A percentile compares a stretch with the other conserved stretches of the same genome.
phyloP scores from a whole-genome alignment of 169 alveolate genomes.

The Plasmodium berghei region DNA sequence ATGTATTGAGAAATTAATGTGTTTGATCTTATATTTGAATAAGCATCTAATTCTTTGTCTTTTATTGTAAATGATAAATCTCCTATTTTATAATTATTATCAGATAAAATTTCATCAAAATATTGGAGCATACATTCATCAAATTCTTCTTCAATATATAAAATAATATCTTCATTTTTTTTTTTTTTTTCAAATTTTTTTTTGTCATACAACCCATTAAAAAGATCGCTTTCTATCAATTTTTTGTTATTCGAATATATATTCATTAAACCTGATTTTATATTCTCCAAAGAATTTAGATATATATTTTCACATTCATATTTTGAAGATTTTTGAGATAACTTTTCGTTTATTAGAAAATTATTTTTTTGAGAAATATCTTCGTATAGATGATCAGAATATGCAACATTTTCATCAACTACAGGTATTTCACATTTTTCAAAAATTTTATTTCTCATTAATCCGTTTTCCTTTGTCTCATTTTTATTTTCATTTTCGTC shows the following conservation, averaged over 20 bases:
- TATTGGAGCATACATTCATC: constrained; percentile 3
- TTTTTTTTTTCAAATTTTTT: not conserved
- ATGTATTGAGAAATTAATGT: constrained; percentile 8
- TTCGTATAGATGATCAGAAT: no score
- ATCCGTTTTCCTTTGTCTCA: no score
- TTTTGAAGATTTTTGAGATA: no score
- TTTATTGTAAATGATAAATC: constrained; percentile 29
- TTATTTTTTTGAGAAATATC: no score
- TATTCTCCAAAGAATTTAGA: not conserved
- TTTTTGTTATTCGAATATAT: constrained; percentile 34
- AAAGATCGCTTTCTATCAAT: constrained; percentile 3
- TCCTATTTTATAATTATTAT: constrained; percentile 49
- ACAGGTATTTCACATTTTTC: no score
- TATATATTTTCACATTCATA: no score
- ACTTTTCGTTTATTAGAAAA: no score
- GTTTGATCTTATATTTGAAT: constrained; percentile 31
- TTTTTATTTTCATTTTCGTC: no score
- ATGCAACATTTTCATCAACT: no score
- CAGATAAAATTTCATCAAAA: constrained; percentile 22
- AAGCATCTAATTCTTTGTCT: constrained; percentile 13
- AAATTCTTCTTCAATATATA: constrained; percentile 46
- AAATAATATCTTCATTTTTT: not conserved
- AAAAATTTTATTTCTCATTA: no score
- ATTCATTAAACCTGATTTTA: constrained; percentile 13
- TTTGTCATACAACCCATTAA: not conserved